Conservation (phyloP, 306 rosid species). For the Begonia peltatifolia region DNA sequence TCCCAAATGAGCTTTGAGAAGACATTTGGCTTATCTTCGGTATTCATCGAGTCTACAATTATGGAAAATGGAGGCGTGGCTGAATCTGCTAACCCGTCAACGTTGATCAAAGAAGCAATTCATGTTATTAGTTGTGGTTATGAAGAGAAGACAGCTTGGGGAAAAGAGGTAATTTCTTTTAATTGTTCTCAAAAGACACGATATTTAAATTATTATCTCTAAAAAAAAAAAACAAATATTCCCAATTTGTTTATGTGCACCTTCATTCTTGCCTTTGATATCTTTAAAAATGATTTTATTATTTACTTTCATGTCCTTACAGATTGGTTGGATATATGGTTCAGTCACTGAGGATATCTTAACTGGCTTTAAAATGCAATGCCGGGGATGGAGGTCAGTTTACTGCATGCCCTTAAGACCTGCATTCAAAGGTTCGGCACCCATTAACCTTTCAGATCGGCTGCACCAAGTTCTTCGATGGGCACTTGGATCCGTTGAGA, state of each 20-base stretch:
- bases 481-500: constrained; percentile 99
- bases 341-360: constrained; percentile 97
- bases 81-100: constrained; percentile 61
- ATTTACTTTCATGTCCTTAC: constrained; percentile 5
- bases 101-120: constrained; percentile 86
- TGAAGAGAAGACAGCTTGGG: constrained; percentile 98
- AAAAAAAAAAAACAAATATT: too few relatives aligned
- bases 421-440: constrained; percentile 98
- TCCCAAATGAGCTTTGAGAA: constrained; percentile 94
- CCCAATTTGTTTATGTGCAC: too few relatives aligned
- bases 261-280: too few relatives aligned
- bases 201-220: too few relatives aligned
- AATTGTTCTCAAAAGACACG: too few relatives aligned
- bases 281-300: not conserved
- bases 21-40: constrained; percentile 87
- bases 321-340: constrained; percentile 99
- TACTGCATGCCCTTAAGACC: constrained; percentile 99
- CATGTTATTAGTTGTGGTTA: constrained; percentile 94
- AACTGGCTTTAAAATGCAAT: constrained; percentile 97
- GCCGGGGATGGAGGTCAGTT: constrained; percentile 98
- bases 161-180: constrained; percentile 65
- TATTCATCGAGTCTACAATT: constrained; percentile 86
- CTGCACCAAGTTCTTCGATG: constrained; percentile 98
- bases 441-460: constrained; percentile 86
- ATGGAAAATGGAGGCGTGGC: constrained; percentile 97